phyloP scores from a whole-genome alignment of 2,329 filamentous ascomycete genomes.

The Fusarium setosum region DNA sequence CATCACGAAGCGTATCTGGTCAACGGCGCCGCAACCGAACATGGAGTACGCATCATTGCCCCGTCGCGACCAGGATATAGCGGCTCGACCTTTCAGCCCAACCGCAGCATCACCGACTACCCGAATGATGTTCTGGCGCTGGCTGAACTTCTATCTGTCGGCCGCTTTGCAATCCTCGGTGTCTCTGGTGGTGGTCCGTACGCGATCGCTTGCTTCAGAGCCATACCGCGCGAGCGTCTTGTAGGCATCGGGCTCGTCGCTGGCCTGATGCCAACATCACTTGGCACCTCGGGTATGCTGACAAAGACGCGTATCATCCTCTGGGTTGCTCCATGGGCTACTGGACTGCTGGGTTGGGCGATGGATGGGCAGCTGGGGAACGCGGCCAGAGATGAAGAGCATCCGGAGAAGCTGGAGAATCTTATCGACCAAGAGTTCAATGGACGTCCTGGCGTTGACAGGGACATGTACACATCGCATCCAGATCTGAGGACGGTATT shows the following conservation, averaged over 20 bases:
- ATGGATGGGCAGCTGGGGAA: slow-evolving; percentile 3
- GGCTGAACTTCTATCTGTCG: neutral
- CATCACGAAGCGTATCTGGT: slow-evolving; percentile 21
- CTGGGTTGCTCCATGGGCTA: slow-evolving; percentile 9
- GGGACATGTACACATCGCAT: neutral
- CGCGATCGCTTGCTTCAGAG: slow-evolving; percentile 21
- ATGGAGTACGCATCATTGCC: slow-evolving; percentile 15
- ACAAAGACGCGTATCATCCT: slow-evolving; percentile 15
- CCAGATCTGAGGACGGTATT: slow-evolving; percentile 1
- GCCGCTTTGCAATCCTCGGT: neutral
- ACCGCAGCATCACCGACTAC: slow-evolving; percentile 15
- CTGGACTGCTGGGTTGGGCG: slow-evolving; percentile 9
- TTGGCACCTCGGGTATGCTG: slow-evolving; percentile 25
- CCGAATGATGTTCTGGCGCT: slow-evolving; percentile 6
- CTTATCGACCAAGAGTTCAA: slow-evolving; percentile 23
- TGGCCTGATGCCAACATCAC: slow-evolving; percentile 21
- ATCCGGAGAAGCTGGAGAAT: slow-evolving; percentile 15
- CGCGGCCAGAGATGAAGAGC: slow-evolving; percentile 13
- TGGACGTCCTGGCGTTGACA: neutral
- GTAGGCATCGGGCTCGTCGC: slow-evolving; percentile 14
- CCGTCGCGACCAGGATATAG: slow-evolving; percentile 17
- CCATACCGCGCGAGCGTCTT: neutral
- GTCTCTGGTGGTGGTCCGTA: slow-evolving; percentile 29
- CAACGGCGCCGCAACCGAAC: neutral
- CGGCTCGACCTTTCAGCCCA: slow-evolving; percentile 22